Percentiles rank a stretch among this genome's conserved stretches.
These are phyloP conservation scores for Fusarium newnesense DNA, from an alignment of 2,329 filamentous ascomycete species.

Conservation along the genomic window DNA sequence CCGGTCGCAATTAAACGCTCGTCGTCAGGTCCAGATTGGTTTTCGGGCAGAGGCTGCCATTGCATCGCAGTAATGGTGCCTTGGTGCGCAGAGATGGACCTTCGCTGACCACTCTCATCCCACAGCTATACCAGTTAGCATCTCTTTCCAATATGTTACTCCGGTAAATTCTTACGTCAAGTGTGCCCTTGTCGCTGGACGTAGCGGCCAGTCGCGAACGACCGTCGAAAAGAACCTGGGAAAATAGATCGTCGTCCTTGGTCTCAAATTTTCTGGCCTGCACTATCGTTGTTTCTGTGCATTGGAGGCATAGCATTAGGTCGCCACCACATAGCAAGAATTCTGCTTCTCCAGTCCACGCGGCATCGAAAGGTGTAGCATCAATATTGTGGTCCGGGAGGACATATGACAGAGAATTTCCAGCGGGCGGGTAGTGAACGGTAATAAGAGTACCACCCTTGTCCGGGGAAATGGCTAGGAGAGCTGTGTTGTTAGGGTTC, in stretches of 20 bases:
- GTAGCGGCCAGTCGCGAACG: conserved; percentile 66
- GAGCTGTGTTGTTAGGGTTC: conserved; percentile 65
- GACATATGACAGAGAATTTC: conserved; percentile 59
- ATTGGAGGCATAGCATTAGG: conserved; percentile 60
- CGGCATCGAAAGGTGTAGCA: conserved; percentile 64
- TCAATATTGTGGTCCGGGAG: conserved; percentile 62
- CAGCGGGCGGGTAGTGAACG: conserved; percentile 59
- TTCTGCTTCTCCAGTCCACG: conserved; percentile 68
- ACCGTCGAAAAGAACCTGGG: conserved; percentile 66
- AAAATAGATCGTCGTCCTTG: conserved; percentile 63
- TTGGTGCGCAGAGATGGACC: conserved; percentile 68
- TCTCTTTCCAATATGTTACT: not conserved
- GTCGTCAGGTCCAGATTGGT: conserved; percentile 53
- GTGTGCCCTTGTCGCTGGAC: conserved; percentile 66
- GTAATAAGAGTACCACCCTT: conserved; percentile 65
- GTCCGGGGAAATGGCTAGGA: conserved; percentile 67
- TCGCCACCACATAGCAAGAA: conserved; percentile 70
- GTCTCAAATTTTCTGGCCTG: conserved; percentile 62
- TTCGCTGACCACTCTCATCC: conserved; percentile 63
- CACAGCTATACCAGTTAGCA: conserved; percentile 57
- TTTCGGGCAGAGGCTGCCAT: conserved; percentile 65
- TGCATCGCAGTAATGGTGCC: conserved; percentile 67
- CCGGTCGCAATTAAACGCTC: conserved; percentile 70
- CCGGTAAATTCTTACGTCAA: conserved; percentile 63
- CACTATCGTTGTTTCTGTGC: conserved; percentile 58